Evolutionary conservation across 177 flowering plant genomes (phyloP), one percentile per base, ranked within the genome.

Genomic region (Vitis hybrid): DNA sequence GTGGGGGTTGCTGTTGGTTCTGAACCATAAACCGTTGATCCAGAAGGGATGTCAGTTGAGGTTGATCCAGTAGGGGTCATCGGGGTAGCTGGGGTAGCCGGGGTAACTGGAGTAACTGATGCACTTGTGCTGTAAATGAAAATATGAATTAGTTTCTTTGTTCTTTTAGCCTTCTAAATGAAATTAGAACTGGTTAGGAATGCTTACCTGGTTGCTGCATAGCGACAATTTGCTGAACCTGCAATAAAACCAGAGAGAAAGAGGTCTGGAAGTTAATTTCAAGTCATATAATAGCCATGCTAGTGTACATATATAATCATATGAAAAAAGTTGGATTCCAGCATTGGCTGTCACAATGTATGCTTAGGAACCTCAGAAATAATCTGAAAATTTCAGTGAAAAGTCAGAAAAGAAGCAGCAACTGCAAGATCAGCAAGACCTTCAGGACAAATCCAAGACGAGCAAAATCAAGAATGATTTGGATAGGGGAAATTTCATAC

Each of bases 181-280:
- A 14, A 17, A 51, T 3, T 1, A 63, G 48, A 62, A 51, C 11
- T 62, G 65, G 9, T 30, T 35, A 13, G 52, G 61, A 40, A 32
- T 46, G 19, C 56, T 69, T 76, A 82, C 84, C 78, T 76, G 21
- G 82, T 18, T 6, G 86, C 57, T 61, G 85, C 65, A 72, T 49
- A 89, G 66, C 74, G 88, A 61, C 93, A 89, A 69, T 49, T 89
- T 68, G 89, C 91, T 52, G 61, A 77, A 57, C 93, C 93, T 89
- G 86, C 64, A 73, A 67, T n/a, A 73, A 4, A 62, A 68, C 49
- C 46, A 40, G 46, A n/a, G 57, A 65, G 60, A n/a, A 3, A 21
- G 11, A 62, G 12, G 27, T 24, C 14, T 48, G 8, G 30, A 51
- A 19, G 56, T 52, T 51, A 30, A 24, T 12, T 13, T 65, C 49